phyloP scores from a whole-genome alignment of 2,329 filamentous ascomycete genomes.

The Gremmenia infestans region DNA sequence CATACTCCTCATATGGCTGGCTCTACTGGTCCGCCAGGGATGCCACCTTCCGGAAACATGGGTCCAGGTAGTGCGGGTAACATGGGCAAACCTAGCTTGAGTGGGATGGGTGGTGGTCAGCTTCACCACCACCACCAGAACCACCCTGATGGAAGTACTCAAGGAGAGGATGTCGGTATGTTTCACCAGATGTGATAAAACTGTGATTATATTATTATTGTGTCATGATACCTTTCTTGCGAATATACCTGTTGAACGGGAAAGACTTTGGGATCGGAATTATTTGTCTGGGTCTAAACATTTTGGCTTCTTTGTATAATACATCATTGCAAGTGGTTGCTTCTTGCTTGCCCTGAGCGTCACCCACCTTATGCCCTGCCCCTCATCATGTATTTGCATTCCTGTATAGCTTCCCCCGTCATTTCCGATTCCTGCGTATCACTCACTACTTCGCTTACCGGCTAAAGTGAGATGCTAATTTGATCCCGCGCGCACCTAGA shows the following conservation, averaged over 20 bases:
- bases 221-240: slow-evolving; percentile 32
- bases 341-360: slow-evolving; percentile 23
- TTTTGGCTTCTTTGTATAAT: slow-evolving; percentile 32
- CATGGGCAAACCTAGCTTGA: slow-evolving; percentile 63
- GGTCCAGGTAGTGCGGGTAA: slow-evolving; percentile 45
- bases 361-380: slow-evolving; percentile 21
- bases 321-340: slow-evolving; percentile 31
- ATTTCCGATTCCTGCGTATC: slow-evolving; percentile 12
- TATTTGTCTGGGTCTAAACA: slow-evolving; percentile 17
- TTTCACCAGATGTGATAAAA: slow-evolving; percentile 69
- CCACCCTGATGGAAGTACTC: slow-evolving; percentile 61
- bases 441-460: slow-evolving; percentile 21
- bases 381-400: slow-evolving; percentile 26
- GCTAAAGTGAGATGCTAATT: slow-evolving; percentile 32
- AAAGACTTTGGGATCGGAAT: slow-evolving; percentile 10
- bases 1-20: slow-evolving; percentile 60
- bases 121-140: slow-evolving; percentile 65
- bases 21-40: slow-evolving; percentile 58
- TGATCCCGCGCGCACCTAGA: slow-evolving; percentile 38
- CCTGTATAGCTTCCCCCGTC: slow-evolving; percentile 22
- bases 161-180: slow-evolving; percentile 86
- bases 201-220: slow-evolving; percentile 39
- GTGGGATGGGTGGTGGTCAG: slow-evolving; percentile 59
- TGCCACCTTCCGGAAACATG: slow-evolving; percentile 61
- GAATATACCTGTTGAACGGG: slow-evolving; percentile 26